Conservation (phyloP, 2,329 filamentous ascomycete species). For the Epichloe bromicola region DNA sequence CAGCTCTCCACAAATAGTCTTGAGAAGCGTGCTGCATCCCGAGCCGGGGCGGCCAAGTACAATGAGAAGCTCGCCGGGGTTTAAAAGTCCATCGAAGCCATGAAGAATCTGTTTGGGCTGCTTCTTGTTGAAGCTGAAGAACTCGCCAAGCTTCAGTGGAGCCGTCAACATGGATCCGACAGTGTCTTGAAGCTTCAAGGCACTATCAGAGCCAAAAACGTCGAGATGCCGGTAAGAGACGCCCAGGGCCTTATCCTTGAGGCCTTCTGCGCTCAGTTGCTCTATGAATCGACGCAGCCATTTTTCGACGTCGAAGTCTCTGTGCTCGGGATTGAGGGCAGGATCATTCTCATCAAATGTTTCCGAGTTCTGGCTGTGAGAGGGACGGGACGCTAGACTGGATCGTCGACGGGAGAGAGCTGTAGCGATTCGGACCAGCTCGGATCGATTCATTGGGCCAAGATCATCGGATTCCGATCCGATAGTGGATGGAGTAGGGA, state of each 20-base stretch:
- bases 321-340: conserved; percentile 23
- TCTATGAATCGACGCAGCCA: conserved; percentile 28
- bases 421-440: conserved; percentile 27
- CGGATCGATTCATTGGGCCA: conserved; percentile 14
- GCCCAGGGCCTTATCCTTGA: conserved; percentile 40
- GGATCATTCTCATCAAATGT: conserved; percentile 18
- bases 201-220: conserved; percentile 53
- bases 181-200: conserved; percentile 55
- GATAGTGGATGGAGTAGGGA: not conserved
- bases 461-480: not conserved
- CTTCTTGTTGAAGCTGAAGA: conserved; percentile 33
- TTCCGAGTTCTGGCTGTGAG: conserved; percentile 9
- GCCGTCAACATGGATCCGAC: conserved; percentile 45
- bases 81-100: conserved; percentile 50
- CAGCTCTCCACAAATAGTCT: conserved; percentile 46
- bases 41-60: conserved; percentile 55
- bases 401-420: conserved; percentile 23
- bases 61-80: conserved; percentile 53
- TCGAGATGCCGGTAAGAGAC: conserved; percentile 52
- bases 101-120: conserved; percentile 46
- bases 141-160: conserved; percentile 44
- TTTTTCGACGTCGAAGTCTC: conserved; percentile 27
- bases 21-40: conserved; percentile 52
- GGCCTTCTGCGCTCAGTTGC: conserved; percentile 39
- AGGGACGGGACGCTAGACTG: conserved; percentile 9